phyloP scores from a whole-genome alignment of 192 early-diverging fungal species.

The Rhizophagus prolifer region DNA sequence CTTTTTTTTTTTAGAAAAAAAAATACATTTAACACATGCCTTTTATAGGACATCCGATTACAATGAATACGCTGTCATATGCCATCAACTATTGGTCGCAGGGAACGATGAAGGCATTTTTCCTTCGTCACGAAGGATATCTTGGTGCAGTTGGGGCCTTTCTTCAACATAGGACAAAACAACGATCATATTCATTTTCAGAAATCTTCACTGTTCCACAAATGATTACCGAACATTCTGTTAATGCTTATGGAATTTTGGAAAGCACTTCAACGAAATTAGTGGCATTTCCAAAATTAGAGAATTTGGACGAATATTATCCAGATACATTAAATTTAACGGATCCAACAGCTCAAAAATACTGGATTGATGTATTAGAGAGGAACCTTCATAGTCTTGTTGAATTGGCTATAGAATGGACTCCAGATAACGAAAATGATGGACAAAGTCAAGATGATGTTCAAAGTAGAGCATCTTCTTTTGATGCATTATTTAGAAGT shows the following conservation, averaged over 20 bases:
- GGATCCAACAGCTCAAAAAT: constrained; percentile 54
- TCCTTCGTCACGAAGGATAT: constrained; percentile 96
- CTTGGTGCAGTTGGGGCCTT: constrained; percentile 90
- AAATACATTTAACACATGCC: neutral
- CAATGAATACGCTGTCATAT: constrained; percentile 97
- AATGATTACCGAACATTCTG: constrained; percentile 51
- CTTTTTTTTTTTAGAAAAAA: neutral
- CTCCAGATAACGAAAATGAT: neutral
- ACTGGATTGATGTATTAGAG: constrained; percentile 78
- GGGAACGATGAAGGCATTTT: constrained; percentile 90
- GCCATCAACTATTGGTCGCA: constrained; percentile 98
- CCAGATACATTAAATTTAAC: constrained; percentile 73
- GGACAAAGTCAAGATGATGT: neutral
- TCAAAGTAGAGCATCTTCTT: constrained; percentile 36
- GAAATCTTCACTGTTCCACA: constrained; percentile 78
- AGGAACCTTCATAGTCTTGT: constrained; percentile 63
- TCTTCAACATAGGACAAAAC: constrained; percentile 34
- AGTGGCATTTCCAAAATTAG: constrained; percentile 62
- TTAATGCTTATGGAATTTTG: constrained; percentile 65
- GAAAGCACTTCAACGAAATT: constrained; percentile 57
- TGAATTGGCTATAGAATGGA: constrained; percentile 49
- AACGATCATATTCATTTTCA: constrained; percentile 62
- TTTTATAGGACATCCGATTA: constrained; percentile 79
- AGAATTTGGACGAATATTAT: constrained; percentile 48
- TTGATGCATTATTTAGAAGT: constrained; percentile 65